A percentile compares a stretch with the other conserved stretches of the same genome.
Evolutionary conservation across 495 filamentous ascomycete species (phyloP).

Genomic region (Cryomyces minteri): DNA sequence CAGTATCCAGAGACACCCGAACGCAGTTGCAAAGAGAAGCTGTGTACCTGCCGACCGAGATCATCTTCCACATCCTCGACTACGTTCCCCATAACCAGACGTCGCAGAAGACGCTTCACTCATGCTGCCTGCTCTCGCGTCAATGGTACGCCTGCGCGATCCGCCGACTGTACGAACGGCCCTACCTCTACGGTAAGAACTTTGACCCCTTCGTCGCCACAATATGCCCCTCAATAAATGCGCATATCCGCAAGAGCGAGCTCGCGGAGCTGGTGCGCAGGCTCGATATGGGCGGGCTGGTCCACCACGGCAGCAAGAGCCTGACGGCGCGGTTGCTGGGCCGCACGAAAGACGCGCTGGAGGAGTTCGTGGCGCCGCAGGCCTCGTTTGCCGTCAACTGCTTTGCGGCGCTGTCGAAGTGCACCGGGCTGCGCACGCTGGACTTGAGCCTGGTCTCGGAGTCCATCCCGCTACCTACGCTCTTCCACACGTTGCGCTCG

Average conservation of each 20-base stretch:
- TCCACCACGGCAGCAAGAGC: slow-evolving; percentile 48
- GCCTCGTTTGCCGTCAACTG: slow-evolving; percentile 45
- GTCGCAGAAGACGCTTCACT: slow-evolving; percentile 28
- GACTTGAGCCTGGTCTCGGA: slow-evolving; percentile 43
- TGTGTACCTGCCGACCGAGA: slow-evolving; percentile 27
- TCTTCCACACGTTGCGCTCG: slow-evolving; percentile 33
- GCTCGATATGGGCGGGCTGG: slow-evolving; percentile 39
- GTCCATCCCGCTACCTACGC: slow-evolving; percentile 27
- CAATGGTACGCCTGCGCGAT: slow-evolving; percentile 46
- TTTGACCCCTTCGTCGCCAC: slow-evolving; percentile 42
- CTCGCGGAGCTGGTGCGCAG: slow-evolving; percentile 35
- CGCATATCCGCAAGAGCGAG: slow-evolving; percentile 32
- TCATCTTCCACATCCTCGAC: slow-evolving; percentile 28
- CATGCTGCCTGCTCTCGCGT: slow-evolving; percentile 37
- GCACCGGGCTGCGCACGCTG: slow-evolving; percentile 30
- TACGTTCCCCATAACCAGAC: slow-evolving; percentile 9
- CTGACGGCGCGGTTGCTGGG: slow-evolving; percentile 45
- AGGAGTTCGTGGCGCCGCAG: slow-evolving; percentile 46
- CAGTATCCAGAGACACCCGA: background rate
- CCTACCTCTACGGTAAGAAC: slow-evolving; percentile 30
- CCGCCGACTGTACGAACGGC: slow-evolving; percentile 34
- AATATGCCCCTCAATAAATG: slow-evolving; percentile 41
- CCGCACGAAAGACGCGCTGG: slow-evolving; percentile 35
- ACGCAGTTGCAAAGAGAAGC: background rate
- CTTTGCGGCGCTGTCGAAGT: slow-evolving; percentile 45